Conservation (phyloP, 257 asterid species). For the Solanum ossicruentum region DNA sequence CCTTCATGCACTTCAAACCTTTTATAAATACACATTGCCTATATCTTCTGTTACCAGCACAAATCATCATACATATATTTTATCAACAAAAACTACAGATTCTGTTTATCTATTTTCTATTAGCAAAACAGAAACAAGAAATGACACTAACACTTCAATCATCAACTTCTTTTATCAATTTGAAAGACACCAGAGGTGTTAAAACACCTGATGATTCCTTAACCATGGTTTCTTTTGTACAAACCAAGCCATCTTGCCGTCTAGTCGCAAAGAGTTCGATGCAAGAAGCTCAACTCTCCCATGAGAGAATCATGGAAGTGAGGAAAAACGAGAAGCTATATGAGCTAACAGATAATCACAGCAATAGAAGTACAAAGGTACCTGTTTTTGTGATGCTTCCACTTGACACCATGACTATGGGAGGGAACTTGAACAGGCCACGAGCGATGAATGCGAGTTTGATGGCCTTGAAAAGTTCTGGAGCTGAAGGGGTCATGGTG, state of each 20-base stretch:
- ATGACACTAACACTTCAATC: constrained; percentile 78
- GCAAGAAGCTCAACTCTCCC: constrained; percentile 27
- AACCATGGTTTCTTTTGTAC: constrained; percentile 37
- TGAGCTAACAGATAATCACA: constrained; percentile 19
- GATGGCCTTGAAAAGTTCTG: constrained; percentile 76
- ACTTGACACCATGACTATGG: constrained; percentile 58
- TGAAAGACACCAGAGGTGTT: constrained; percentile 32
- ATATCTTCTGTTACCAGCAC: neutral
- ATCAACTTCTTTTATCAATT: constrained; percentile 46
- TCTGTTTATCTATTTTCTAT: neutral
- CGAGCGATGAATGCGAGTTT: constrained; percentile 72
- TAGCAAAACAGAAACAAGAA: neutral
- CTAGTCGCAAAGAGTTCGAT: constrained; percentile 31
- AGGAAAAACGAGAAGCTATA: constrained; percentile 34
- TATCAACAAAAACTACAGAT: neutral
- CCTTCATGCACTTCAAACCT: constrained; percentile 10
- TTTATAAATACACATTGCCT: constrained; percentile 27
- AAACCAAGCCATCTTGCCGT: constrained; percentile 28
- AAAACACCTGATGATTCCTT: constrained; percentile 47
- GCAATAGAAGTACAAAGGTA: constrained; percentile 27
- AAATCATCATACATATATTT: neutral
- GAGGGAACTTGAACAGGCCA: constrained; percentile 57
- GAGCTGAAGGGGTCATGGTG: constrained; percentile 89
- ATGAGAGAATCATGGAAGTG: constrained; percentile 12
- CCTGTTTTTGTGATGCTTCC: constrained; percentile 91